Conservation (phyloP, 768 basidiomycete species). For the Fomitopsis serialis region DNA sequence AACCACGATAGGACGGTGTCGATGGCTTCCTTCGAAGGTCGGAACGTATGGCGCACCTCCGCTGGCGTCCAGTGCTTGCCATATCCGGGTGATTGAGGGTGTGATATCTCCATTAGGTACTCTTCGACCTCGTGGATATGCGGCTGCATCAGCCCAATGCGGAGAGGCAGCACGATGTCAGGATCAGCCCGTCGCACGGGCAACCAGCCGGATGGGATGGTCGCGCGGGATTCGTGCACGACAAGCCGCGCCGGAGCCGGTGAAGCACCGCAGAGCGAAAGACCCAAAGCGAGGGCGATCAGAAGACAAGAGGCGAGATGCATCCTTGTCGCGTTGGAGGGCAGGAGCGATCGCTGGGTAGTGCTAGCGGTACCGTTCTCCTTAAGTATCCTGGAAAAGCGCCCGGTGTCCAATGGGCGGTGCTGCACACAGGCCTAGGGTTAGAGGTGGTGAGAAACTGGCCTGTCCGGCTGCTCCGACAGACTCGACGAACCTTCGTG, state of each 20-base stretch:
- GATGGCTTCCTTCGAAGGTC: conserved; percentile 37
- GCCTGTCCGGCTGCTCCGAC: too few species aligned
- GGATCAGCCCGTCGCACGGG: conserved; percentile 31
- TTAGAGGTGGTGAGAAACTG: too few species aligned
- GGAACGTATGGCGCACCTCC: conserved; percentile 40
- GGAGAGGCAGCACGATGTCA: conserved; percentile 37
- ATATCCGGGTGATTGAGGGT: conserved; percentile 45
- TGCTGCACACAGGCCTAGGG: too few species aligned
- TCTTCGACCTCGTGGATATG: conserved; percentile 42
- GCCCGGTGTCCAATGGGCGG: too few species aligned
- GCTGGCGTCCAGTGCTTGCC: conserved; percentile 44
- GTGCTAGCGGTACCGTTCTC: too few species aligned
- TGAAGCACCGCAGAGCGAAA: neutral
- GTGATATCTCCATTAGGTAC: conserved; percentile 41
- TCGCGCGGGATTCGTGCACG: conserved; percentile 13
- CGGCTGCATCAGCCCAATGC: conserved; percentile 42
- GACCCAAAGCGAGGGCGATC: neutral
- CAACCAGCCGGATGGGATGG: conserved; percentile 36
- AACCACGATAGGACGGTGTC: conserved; percentile 40
- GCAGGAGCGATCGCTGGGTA: too few species aligned
- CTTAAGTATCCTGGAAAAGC: too few species aligned
- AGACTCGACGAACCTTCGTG: too few species aligned
- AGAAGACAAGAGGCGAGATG: neutral
- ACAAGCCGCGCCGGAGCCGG: neutral
- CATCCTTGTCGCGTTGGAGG: neutral